Base-by-base conservation (phyloP, 2,329 filamentous ascomycete species). In the Colletotrichum filicis region DNA sequence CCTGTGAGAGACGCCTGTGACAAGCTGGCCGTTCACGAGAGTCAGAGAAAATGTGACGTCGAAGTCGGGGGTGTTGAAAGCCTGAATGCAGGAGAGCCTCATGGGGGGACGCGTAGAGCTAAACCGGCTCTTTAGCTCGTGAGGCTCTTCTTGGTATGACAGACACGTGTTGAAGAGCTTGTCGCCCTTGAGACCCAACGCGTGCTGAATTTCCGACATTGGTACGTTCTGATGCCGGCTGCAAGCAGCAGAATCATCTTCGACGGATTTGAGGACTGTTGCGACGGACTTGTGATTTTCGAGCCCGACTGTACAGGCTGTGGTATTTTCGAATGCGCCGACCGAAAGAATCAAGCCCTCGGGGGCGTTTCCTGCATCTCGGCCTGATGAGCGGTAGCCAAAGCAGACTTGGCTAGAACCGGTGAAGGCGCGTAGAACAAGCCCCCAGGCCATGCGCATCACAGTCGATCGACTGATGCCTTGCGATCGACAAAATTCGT, bases 381-480 rank as follows among this genome's bases (percentile, higher is more conserved):
- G 82, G 0, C 86, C 87, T 0, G 81, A 78, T 3, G 85, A 83
- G 42, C 85, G 84, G 69, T 84, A 88, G 1, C 90, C 90, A 74
- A 92, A 92, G 49, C 87, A 85, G 8, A 91, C 85, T 12, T 85
- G 84, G 26, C 87, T 82, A 19, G 83, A 83, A 1, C 88, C 88
- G 3, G 88, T 85, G 75, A 90, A 91, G 1, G 85, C 83, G 2
- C 88, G 86, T 0, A 91, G 81, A 0, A 91, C 83, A 24, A 92
- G 81, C 0, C 85, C 88, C 90, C 90, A 92, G 0, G 90, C 89
- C n/a, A 90, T 84, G 28, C 88, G 86, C 4, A 92, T 82, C 4
- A 91, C 81, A 0, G 87, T 85, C 0, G 87, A 84, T 0, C 87
- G 79, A 0, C 85, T 85, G 3, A 89, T 81, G 9, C 81, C 8